phyloP scores from a whole-genome alignment of 345 rosid genomes.

The Murraya paniculata region DNA sequence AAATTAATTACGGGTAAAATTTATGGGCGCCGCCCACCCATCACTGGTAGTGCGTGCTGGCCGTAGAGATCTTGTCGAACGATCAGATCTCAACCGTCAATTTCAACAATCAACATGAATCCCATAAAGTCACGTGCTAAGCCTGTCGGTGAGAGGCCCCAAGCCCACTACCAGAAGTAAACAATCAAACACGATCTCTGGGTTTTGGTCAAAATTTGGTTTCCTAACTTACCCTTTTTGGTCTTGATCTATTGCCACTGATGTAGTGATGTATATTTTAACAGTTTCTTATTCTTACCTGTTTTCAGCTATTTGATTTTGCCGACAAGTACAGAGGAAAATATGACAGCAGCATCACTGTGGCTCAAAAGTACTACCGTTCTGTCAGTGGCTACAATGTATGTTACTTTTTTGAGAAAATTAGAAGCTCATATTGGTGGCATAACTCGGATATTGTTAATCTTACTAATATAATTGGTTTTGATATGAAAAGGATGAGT shows the following conservation, averaged over 20 bases:
- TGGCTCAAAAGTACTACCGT: slow-evolving; percentile 76
- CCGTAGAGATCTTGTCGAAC: slow-evolving; percentile 35
- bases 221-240: slow-evolving; percentile 9
- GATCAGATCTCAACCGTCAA: slow-evolving; percentile 43
- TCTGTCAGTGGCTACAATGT: slow-evolving; percentile 96
- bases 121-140: slow-evolving; percentile 24
- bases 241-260: slow-evolving; percentile 11
- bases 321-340: slow-evolving; percentile 98
- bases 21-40: slow-evolving; percentile 35
- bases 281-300: background rate
- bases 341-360: slow-evolving; percentile 85
- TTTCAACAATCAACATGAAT: background rate
- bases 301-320: slow-evolving; percentile 74
- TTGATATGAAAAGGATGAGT: slow-evolving; percentile 62
- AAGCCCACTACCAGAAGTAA: background rate
- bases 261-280: background rate
- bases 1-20: slow-evolving; percentile 3
- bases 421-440: background rate
- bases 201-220: background rate
- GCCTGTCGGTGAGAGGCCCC: slow-evolving; percentile 26
- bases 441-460: background rate
- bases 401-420: slow-evolving; percentile 4
- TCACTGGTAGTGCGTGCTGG: slow-evolving; percentile 36
- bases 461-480: slow-evolving; percentile 3
- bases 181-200: background rate